Evolutionary conservation across 768 basidiomycete species (phyloP).

Genomic region (Stropharia rugosoannulata): DNA sequence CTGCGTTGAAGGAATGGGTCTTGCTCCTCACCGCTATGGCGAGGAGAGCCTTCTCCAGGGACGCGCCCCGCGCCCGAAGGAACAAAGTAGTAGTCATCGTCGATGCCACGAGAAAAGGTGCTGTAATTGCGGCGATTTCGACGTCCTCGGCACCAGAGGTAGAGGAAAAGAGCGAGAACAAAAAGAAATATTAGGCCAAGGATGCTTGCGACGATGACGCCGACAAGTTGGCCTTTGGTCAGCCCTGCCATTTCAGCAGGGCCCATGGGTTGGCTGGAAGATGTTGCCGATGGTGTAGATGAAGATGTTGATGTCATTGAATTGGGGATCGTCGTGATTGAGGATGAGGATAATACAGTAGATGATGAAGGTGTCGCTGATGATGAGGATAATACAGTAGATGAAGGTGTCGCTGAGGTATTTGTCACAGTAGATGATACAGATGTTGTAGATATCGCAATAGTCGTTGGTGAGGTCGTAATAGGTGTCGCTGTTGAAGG

Average conservation of each 20-base stretch:
- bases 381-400: slow-evolving; percentile 29
- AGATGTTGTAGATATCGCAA: slow-evolving; percentile 30
- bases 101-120: slow-evolving; percentile 28
- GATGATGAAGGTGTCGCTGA: slow-evolving; percentile 27
- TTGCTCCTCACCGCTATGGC: slow-evolving; percentile 67
- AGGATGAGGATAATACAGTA: slow-evolving; percentile 21
- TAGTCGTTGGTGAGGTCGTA: slow-evolving; percentile 25
- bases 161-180: slow-evolving; percentile 43
- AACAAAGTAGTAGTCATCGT: slow-evolving; percentile 40
- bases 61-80: slow-evolving; percentile 32
- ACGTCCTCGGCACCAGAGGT: slow-evolving; percentile 50
- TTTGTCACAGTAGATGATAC: slow-evolving; percentile 29
- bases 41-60: slow-evolving; percentile 66
- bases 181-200: slow-evolving; percentile 60
- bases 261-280: neutral
- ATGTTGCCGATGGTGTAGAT: slow-evolving; percentile 18
- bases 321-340: slow-evolving; percentile 16
- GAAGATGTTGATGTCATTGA: slow-evolving; percentile 19
- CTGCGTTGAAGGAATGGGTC: slow-evolving; percentile 59
- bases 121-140: slow-evolving; percentile 35
- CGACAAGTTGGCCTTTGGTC: slow-evolving; percentile 45
- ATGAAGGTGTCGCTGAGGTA: slow-evolving; percentile 28
- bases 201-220: slow-evolving; percentile 59
- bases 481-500: slow-evolving; percentile 24
- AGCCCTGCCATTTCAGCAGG: slow-evolving; percentile 23